Evolutionary conservation across 352 stramenopile species (phyloP).

Genomic region (Pythium guiyangense): DNA sequence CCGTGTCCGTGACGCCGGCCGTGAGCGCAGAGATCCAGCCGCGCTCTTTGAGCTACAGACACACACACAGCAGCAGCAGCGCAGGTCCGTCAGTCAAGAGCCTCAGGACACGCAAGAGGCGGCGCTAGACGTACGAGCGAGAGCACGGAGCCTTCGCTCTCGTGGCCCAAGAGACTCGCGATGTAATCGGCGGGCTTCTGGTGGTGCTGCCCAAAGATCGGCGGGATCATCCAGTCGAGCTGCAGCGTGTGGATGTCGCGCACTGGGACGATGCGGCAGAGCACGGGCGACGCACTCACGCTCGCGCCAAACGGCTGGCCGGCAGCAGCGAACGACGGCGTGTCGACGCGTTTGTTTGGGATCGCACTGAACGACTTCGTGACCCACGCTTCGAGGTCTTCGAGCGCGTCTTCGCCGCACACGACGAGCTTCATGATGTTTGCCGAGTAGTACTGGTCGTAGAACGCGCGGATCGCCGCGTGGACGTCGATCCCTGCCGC

Average conservation of each 20-base stretch:
- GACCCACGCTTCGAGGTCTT: constrained; percentile 67
- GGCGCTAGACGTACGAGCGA: constrained; percentile 40
- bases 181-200: constrained; percentile 82
- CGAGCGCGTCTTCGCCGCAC: constrained; percentile 64
- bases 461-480: constrained; percentile 56
- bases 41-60: constrained; percentile 56
- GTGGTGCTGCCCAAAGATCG: constrained; percentile 59
- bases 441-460: constrained; percentile 68
- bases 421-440: constrained; percentile 87
- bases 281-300: constrained; percentile 28
- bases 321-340: constrained; percentile 32
- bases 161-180: constrained; percentile 72
- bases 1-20: constrained; percentile 63
- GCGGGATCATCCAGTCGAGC: constrained; percentile 75
- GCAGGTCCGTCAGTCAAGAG: not conserved
- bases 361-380: constrained; percentile 56
- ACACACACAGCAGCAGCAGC: not conserved
- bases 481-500: constrained; percentile 46
- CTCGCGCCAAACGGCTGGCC: constrained; percentile 50
- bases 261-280: constrained; percentile 71
- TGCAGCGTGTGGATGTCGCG: constrained; percentile 76
- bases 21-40: constrained; percentile 77
- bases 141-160: constrained; percentile 79
- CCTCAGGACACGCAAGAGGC: not conserved
- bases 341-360: constrained; percentile 42